Evolutionary conservation across 371 early-diverging fungal genomes (phyloP).

Genomic region (Rhizopus stolonifer): DNA sequence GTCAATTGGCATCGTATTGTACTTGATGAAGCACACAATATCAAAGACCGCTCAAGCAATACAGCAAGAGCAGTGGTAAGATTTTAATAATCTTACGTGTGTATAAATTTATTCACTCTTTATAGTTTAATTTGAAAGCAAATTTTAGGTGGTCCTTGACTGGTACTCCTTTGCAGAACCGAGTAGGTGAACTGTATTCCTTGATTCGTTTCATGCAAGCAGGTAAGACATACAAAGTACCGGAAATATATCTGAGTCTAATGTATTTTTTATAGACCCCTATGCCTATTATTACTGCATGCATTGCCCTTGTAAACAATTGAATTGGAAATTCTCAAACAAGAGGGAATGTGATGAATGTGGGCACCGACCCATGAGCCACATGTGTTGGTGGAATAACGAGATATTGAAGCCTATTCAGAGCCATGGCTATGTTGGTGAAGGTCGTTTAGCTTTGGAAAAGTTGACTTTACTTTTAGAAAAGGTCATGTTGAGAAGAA

Average conservation of each 20-base stretch:
- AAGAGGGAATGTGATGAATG: constrained; percentile 70
- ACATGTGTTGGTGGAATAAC: constrained; percentile 96
- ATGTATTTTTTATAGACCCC: constrained; percentile 45
- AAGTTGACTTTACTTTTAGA: constrained; percentile 83
- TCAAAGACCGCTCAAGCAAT: constrained; percentile 91
- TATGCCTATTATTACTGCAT: constrained; percentile 90
- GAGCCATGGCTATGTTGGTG: constrained; percentile 63
- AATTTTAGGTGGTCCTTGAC: constrained; percentile 87
- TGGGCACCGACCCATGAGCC: constrained; percentile 77
- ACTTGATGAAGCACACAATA: constrained; percentile 94
- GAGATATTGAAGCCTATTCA: constrained; percentile 95
- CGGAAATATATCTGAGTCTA: neutral
- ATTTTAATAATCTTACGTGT: neutral
- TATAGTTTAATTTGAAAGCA: constrained; percentile 71
- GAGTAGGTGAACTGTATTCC: constrained; percentile 95
- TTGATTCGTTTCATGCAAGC: constrained; percentile 85
- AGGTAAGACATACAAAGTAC: constrained; percentile 18
- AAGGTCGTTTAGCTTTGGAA: constrained; percentile 70
- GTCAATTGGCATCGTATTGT: constrained; percentile 87
- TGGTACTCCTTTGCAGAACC: constrained; percentile 98
- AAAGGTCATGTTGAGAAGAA: constrained; percentile 90
- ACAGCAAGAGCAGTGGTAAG: constrained; percentile 83
- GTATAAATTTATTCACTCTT: neutral
- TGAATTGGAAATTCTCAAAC: constrained; percentile 78
- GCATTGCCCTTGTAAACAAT: constrained; percentile 77